Evolutionary conservation across 306 rosid species (phyloP), one percentile per base, ranked within the genome.

Genomic region (Quercus robur): DNA sequence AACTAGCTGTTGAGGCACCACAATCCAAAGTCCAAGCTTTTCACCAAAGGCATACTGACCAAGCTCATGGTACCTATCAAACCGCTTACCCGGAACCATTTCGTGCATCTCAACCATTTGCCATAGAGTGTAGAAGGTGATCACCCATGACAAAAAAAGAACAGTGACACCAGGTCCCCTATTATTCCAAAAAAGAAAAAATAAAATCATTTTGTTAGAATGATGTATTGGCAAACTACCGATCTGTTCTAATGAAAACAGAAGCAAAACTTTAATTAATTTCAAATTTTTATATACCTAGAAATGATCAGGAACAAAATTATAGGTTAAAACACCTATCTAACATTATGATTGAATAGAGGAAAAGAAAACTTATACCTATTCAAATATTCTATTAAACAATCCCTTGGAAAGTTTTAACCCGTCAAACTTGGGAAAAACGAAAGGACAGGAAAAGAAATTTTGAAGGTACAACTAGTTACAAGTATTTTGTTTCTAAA

Each of bases 91-190:
- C 0, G 98, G 93, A 14, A 89, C 90, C 97, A 94, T 94, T 78
- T 94, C 98, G 6, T 94, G 98, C 97, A 92, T 92, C 80, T 91
- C 92, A 13, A 94, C 97, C 97, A 92, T 89, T 81, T 94, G 97
- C 97, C 98, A 94, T 0, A 94, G 80, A 0, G 97, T 92, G 80
- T 87, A 94, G 21, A 92, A 49, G 15, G 98, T 92, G 73, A 94
- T 89, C 5, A 85, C 15, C 98, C 97, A 94, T 81, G 98, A 94
- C 28, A 94, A 9, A 2, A 80, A 0, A 19, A 94, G n/a, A 0
- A 86, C 25, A 0, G 38, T 74, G 31, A 81, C 4, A 1, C 98
- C 98, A 1, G 97, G 91, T 73, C 94, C 97, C 97, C 98, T 79
- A 6, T 21, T 64, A 77, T 41, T 35, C 44, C 46, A 30, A 77